Evolutionary conservation across 2,329 filamentous ascomycete genomes (phyloP).

Genomic region (Apiospora aurea): DNA sequence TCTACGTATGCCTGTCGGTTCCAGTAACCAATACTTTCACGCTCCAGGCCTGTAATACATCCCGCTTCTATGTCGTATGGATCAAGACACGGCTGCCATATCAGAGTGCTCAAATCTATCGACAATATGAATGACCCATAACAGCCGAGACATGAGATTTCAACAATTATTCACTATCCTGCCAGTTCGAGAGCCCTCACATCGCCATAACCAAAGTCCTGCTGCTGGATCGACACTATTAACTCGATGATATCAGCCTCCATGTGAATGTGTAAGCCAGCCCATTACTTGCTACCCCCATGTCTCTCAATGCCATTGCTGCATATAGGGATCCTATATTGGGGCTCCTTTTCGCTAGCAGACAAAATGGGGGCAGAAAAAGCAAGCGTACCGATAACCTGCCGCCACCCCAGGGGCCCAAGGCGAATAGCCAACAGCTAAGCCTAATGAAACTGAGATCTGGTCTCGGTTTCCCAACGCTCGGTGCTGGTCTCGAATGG

Average conservation of each 20-base stretch:
- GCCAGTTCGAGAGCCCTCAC: background rate
- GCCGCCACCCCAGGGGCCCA: background rate
- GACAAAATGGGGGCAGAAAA: background rate
- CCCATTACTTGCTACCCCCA: background rate
- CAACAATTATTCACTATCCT: background rate
- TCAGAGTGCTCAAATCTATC: background rate
- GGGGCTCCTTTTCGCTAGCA: background rate
- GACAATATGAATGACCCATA: background rate
- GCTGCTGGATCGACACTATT: background rate
- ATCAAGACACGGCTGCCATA: background rate
- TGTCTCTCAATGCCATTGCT: background rate
- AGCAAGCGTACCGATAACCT: background rate
- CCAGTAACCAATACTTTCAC: background rate
- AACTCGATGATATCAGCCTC: too few species aligned
- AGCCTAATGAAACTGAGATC: background rate
- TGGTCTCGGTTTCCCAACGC: conserved; percentile 1
- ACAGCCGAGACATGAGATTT: background rate
- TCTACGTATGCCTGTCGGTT: too few species aligned
- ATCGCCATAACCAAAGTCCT: too few species aligned
- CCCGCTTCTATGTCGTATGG: background rate
- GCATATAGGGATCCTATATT: background rate
- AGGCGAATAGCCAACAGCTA: background rate
- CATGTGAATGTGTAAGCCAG: background rate
- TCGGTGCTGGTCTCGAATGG: background rate
- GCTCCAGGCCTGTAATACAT: background rate